A percentile compares a stretch with the other conserved stretches of the same genome.
Evolutionary conservation across 1,284 basidiomycete genomes (phyloP).

Genomic region (Microbotryomycetes sp.): DNA sequence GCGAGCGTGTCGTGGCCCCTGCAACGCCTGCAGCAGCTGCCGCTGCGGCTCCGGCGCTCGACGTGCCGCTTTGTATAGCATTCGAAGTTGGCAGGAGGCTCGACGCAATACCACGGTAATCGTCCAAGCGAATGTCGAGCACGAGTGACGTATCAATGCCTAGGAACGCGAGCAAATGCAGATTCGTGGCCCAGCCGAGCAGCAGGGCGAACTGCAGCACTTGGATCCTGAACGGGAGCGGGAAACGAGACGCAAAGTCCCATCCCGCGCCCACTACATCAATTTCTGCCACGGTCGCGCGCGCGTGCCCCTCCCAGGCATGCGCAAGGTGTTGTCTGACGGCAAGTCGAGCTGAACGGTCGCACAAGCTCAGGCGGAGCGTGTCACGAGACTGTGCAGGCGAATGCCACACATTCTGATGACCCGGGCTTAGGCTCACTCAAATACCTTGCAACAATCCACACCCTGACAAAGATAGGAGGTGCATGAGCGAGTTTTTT

Average conservation of each 20-base stretch:
- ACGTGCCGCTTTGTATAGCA: too few species aligned
- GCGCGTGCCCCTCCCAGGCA: not conserved
- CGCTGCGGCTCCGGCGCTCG: not conserved
- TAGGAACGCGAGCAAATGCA: conserved; percentile 68
- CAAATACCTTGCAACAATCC: too few species aligned
- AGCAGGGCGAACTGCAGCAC: conserved; percentile 62
- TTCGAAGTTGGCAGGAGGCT: not conserved
- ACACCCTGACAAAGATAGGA: too few species aligned
- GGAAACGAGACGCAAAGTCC: conserved; percentile 55
- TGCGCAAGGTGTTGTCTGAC: too few species aligned
- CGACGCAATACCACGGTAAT: not conserved
- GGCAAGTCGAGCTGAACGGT: too few species aligned
- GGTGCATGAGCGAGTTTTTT: too few species aligned
- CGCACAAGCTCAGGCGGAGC: too few species aligned
- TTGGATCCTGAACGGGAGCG: conserved; percentile 73
- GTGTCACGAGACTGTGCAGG: too few species aligned
- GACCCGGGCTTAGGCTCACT: too few species aligned
- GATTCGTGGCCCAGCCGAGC: conserved; percentile 74
- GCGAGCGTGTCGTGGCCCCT: not conserved
- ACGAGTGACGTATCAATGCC: conserved; percentile 64
- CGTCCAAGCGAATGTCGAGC: conserved; percentile 45
- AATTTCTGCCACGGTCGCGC: not conserved
- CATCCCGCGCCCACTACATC: not conserved
- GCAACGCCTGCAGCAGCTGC: not conserved
- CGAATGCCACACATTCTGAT: too few species aligned